Evolutionary conservation across 2,329 filamentous ascomycete species (phyloP).

Genomic region (Colletotrichum godetiae): DNA sequence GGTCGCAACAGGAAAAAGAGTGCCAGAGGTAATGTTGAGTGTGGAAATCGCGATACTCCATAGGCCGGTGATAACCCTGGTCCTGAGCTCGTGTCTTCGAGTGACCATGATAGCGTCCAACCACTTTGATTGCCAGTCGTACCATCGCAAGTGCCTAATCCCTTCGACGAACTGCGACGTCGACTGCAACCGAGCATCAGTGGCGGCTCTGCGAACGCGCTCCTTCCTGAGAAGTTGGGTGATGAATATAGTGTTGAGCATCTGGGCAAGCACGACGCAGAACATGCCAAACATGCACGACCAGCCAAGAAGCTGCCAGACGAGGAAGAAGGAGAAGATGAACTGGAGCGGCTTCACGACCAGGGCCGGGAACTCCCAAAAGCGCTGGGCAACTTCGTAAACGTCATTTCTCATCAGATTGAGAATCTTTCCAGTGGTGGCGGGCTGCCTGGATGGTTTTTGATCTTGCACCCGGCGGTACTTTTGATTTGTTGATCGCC

Average conservation of each 20-base stretch:
- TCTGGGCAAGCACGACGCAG: constrained; percentile 76
- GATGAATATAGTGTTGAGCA: constrained; percentile 76
- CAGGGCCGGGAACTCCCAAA: constrained; percentile 87
- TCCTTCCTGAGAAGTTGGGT: constrained; percentile 76
- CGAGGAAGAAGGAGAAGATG: constrained; percentile 77
- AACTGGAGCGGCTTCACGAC: constrained; percentile 82
- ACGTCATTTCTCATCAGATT: constrained; percentile 87
- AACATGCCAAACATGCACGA: constrained; percentile 80
- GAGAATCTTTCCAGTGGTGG: constrained; percentile 90
- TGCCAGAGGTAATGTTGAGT: constrained; percentile 77
- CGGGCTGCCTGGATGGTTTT: constrained; percentile 64
- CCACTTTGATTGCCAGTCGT: constrained; percentile 85
- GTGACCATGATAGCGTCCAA: constrained; percentile 75
- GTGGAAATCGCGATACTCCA: constrained; percentile 73
- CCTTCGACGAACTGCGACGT: constrained; percentile 89
- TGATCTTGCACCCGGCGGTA: constrained; percentile 39
- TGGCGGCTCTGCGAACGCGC: constrained; percentile 75
- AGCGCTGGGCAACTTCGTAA: constrained; percentile 84
- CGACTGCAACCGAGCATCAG: constrained; percentile 82
- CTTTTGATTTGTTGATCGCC: constrained; percentile 17
- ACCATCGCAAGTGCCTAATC: constrained; percentile 83
- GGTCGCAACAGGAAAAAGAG: constrained; percentile 81
- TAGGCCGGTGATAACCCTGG: constrained; percentile 72
- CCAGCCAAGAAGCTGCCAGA: constrained; percentile 84
- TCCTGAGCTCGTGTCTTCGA: constrained; percentile 73